Base-by-base conservation (phyloP, 495 filamentous ascomycete species). In the Chlorociboria aeruginascens region DNA sequence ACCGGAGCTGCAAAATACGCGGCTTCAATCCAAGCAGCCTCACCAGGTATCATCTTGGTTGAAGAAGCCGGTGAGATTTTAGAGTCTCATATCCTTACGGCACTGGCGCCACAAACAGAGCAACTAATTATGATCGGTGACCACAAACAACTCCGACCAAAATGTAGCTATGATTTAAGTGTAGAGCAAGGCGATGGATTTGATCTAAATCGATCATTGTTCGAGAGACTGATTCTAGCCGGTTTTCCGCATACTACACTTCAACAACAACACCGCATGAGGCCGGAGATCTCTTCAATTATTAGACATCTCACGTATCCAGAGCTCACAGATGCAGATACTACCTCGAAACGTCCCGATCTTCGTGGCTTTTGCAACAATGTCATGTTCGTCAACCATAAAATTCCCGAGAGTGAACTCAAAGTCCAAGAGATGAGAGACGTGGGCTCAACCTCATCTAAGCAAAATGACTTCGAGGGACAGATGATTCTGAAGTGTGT, bases 61-160 rank as follows among this genome's bases (percentile, higher is more conserved):
- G 85, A 92, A 57, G 86, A 92, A 54, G 85, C 85, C 3, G 85
- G 85, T 7, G 85, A 92, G 53, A 83, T 89, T 20, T 61, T 89
- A 1, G 85, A 92, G 55, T 73, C 69, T 17, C 80, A 89, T 54
- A 67, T 88, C 32, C 59, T 89, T 0, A 80, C 83, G 0, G 75
- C 82, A 0, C 54, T 92, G 25, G 59, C 65, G 0, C 61, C 74
- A 0, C 60, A 70, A 0, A 81, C 79, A 9, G 74, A 85, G 52
- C 82, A 89, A 31, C 54, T 86, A 3, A 67, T 86, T 7, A 60
- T 89, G 9, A 89, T 89, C 32, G 86, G 86, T 3, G 86, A 92
- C 51, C 83, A 89, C 53, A 71, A 81, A 51, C 85, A 92, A 48
- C 69, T 92, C 3, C 71, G 85, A 3, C 86, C 85, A 16, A 59